Percentiles rank a stretch among this genome's conserved stretches.
Conservation (phyloP, 768 basidiomycete genomes). For the Lepiota subincarnata region DNA sequence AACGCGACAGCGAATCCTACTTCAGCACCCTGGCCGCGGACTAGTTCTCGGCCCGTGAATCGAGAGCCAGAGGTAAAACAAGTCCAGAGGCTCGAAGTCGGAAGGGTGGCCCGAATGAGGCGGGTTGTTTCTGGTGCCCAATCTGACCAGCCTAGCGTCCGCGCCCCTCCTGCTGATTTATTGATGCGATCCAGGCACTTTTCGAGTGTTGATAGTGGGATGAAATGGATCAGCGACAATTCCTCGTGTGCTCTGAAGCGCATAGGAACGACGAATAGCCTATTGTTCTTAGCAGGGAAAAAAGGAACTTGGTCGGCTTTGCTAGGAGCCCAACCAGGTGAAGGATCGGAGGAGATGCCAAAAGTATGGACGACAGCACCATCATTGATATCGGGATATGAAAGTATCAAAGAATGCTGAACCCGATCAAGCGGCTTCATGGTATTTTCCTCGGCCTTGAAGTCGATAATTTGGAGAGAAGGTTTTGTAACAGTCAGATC, state of each 20-base stretch:
- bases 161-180: constrained; percentile 13
- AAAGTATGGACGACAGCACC: constrained; percentile 27
- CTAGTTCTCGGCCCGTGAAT: constrained; percentile 35
- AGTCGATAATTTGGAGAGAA: constrained; percentile 33
- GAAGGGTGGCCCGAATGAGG: constrained; percentile 28
- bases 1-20: constrained; percentile 27
- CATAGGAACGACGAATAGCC: constrained; percentile 45
- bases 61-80: constrained; percentile 46
- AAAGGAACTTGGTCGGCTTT: constrained; percentile 40
- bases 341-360: constrained; percentile 50
- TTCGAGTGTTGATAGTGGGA: constrained; percentile 37
- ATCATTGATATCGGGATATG: constrained; percentile 33
- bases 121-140: constrained; percentile 52
- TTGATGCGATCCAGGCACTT: constrained; percentile 14
- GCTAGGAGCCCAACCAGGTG: constrained; percentile 40
- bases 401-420: constrained; percentile 34
- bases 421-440: constrained; percentile 25
- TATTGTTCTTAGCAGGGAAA: constrained; percentile 33
- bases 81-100: constrained; percentile 46
- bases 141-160: constrained; percentile 36
- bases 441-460: constrained; percentile 27
- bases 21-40: constrained; percentile 15
- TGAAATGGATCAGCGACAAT: constrained; percentile 36
- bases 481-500: constrained; percentile 16
- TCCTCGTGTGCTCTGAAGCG: constrained; percentile 26